Evolutionary conservation across 176 grass and related monocot species (phyloP), one percentile per base, ranked within the genome.

Genomic region (Musa schizocarpa): DNA sequence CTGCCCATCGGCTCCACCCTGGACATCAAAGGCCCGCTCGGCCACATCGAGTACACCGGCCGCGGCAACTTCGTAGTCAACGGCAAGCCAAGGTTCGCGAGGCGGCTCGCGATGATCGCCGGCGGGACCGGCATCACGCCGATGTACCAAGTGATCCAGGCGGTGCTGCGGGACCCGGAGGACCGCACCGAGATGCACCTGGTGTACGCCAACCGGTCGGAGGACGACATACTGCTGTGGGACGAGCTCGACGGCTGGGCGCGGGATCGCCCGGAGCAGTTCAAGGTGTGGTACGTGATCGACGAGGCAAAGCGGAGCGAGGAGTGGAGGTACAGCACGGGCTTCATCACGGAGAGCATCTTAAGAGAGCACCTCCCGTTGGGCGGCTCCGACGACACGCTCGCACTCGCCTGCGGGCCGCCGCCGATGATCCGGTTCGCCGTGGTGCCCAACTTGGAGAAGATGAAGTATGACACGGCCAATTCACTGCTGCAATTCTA

Each of bases 211-310:
- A 77, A 77, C 21, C 61, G 48, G n/a, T 65, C 75, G 58, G 75
- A 77, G 75, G 75, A 77, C 79, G 95, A 98, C 80, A 89, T 93
- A 52, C 82, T 93, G 8, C 81, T 93, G 20, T 22, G 80, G 73
- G 78, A 63, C 9, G 90, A 93, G 86, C 81, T 98, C 11, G 90
- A 93, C 75, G 74, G 51, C 23, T 91, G 82, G 82, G 88, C 88
- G 11, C 48, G 22, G 0, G 77, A 75, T 24, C 54, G 82, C 71
- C 95, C 90, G 1, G 69, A 74, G 49, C 74, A 83, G 86, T 65
- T 98, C 59, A 98, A 89, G 84, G 88, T 98, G 52, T 93, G 95
- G 95, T 98, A 91, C 69, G 78, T 93, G 26, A 20, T 98, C 25
- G 54, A 84, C 63, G 68, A 63, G 76, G 72, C 71, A 75, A 69